Conservation (phyloP, 331 rosid genomes). For the Acacia pycnantha region DNA sequence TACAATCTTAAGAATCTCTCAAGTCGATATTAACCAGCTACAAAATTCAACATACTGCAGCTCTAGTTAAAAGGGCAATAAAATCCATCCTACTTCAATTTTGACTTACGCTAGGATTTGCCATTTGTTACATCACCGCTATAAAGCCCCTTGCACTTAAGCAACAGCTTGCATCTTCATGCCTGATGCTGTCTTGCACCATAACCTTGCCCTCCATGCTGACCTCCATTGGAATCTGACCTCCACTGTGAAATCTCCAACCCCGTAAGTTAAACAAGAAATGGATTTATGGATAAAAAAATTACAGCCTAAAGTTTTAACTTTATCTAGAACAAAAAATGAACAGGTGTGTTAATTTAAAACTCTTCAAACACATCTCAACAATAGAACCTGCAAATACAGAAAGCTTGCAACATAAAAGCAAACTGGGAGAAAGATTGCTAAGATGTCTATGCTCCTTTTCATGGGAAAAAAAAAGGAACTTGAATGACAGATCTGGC, state of each 20-base stretch:
- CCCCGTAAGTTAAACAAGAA: not conserved
- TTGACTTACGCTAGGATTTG: constrained; percentile 31
- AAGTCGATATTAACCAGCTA: constrained; percentile 19
- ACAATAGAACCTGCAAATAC: not conserved
- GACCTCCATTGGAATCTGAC: constrained; percentile 53
- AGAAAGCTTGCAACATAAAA: not conserved
- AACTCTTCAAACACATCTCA: not conserved
- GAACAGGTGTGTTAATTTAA: not conserved
- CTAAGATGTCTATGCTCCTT: not conserved
- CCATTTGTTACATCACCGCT: not conserved
- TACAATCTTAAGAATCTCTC: constrained; percentile 18
- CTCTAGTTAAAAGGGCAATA: constrained; percentile 37
- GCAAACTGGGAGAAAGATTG: not conserved
- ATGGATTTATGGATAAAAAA: not conserved
- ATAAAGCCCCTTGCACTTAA: constrained; percentile 43
- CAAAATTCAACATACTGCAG: constrained; percentile 43
- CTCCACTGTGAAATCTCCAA: constrained; percentile 59
- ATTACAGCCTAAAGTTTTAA: not conserved
- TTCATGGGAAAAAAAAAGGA: not conserved
- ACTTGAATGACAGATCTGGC: not conserved
- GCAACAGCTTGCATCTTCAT: constrained; percentile 37
- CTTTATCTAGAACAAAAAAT: not conserved
- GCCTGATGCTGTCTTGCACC: constrained; percentile 37
- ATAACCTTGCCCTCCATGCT: constrained; percentile 54
- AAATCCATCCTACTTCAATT: constrained; percentile 35